phyloP scores from a whole-genome alignment of 208 protist species.

The Trypanosoma mega region DNA sequence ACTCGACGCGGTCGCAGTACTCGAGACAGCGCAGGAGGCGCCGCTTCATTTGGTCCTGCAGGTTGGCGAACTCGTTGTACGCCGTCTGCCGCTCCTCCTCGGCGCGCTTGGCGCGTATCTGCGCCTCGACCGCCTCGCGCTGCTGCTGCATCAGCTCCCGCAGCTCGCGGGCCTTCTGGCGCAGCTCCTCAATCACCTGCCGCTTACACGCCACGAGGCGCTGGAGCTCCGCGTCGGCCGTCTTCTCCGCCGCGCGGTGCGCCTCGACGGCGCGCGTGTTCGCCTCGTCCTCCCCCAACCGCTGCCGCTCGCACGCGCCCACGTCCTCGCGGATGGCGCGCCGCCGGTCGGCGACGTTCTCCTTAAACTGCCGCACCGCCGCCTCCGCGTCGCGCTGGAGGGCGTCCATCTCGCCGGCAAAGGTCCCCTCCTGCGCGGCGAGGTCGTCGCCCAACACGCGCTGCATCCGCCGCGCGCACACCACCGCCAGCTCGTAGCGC shows the following conservation, averaged over 20 bases:
- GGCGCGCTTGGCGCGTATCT: slow-evolving; percentile 39
- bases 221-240: slow-evolving; percentile 31
- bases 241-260: slow-evolving; percentile 34
- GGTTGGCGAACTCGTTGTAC: slow-evolving; percentile 72
- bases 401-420: slow-evolving; percentile 47
- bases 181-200: slow-evolving; percentile 70
- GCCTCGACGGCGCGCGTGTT: slow-evolving; percentile 37
- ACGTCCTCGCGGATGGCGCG: slow-evolving; percentile 48
- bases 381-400: slow-evolving; percentile 56
- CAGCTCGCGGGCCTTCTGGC: slow-evolving; percentile 58
- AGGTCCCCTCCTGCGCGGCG: slow-evolving; percentile 24
- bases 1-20: slow-evolving; percentile 55
- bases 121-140: slow-evolving; percentile 43
- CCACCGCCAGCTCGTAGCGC: slow-evolving; percentile 67
- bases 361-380: slow-evolving; percentile 42
- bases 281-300: slow-evolving; percentile 37
- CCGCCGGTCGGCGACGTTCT: slow-evolving; percentile 42
- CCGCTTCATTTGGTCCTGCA: slow-evolving; percentile 60
- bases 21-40: slow-evolving; percentile 61
- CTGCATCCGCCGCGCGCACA: slow-evolving; percentile 53
- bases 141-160: slow-evolving; percentile 56
- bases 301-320: slow-evolving; percentile 39
- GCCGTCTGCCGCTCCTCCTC: slow-evolving; percentile 64
- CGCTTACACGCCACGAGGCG: slow-evolving; percentile 43
- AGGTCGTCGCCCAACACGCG: slow-evolving; percentile 43